A percentile compares a stretch with the other conserved stretches of the same genome.
Conservation (phyloP, 345 rosid genomes). For the Limnanthes douglasii region DNA sequence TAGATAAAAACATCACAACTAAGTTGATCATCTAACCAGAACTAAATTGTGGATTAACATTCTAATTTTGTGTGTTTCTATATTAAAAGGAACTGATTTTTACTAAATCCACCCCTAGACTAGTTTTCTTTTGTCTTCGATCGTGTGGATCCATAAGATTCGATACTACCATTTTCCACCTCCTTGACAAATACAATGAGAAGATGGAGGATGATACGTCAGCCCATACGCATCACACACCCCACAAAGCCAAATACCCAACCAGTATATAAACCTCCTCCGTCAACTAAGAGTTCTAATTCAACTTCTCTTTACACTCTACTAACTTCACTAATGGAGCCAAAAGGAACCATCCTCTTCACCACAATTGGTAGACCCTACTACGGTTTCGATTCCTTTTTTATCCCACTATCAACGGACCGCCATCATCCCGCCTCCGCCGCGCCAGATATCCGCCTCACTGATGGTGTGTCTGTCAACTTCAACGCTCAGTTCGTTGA, state of each 20-base stretch:
- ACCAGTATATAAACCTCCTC: not conserved
- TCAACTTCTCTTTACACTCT: not conserved
- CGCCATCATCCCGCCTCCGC: conserved; percentile 4
- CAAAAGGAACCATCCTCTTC: conserved; percentile 50
- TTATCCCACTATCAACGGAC: conserved; percentile 14
- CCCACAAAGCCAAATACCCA: conserved; percentile 5
- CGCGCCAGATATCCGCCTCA: conserved; percentile 30
- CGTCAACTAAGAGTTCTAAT: conserved; percentile 4
- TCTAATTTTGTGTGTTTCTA: no score
- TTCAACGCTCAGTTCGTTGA: conserved; percentile 55
- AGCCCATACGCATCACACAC: conserved; percentile 12
- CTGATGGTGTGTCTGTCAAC: conserved; percentile 61
- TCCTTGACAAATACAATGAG: no score
- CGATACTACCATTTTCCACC: no score
- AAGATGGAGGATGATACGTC: conserved; percentile 15
- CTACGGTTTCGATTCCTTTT: conserved; percentile 63
- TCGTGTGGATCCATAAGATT: no score
- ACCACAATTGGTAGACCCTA: conserved; percentile 45
- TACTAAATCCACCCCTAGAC: no score
- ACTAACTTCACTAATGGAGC: conserved; percentile 24
- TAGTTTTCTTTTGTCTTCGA: no score
- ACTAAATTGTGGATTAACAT: no score
- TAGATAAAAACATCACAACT: no score
- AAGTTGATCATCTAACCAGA: no score
- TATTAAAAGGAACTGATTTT: no score